Evolutionary conservation across 306 rosid species (phyloP).

Genomic region (Vigna reflexopilosa): DNA sequence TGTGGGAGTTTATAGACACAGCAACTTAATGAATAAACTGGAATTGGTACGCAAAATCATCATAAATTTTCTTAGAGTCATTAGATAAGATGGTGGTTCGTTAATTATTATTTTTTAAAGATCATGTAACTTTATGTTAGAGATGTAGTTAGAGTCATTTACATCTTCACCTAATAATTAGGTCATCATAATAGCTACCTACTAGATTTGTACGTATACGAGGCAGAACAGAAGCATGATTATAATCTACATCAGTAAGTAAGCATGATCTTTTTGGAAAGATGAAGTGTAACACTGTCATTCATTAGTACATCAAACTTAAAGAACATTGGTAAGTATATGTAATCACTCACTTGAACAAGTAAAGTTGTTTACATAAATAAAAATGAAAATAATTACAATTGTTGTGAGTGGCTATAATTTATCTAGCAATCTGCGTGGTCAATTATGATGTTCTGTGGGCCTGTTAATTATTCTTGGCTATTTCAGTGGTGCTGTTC

Average conservation of each 20-base stretch:
- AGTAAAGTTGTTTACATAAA: neutral
- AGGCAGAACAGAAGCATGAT: too few species aligned
- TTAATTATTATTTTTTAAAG: neutral
- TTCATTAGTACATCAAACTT: neutral
- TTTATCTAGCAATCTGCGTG: neutral
- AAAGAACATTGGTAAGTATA: neutral
- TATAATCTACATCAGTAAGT: neutral
- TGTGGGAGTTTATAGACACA: neutral
- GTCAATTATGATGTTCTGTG: neutral
- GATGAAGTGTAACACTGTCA: neutral
- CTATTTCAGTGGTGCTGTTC: neutral
- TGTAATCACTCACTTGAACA: neutral
- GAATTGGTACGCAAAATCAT: constrained; percentile 6
- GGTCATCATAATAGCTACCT: neutral
- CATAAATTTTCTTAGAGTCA: neutral
- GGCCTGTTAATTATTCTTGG: neutral
- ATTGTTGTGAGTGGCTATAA: neutral
- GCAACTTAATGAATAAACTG: neutral
- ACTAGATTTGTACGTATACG: neutral
- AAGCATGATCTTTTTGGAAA: neutral
- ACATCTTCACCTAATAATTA: constrained; percentile 19
- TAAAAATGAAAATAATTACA: neutral
- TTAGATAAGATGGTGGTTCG: neutral
- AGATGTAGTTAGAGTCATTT: neutral
- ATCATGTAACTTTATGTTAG: neutral